These are phyloP conservation scores for Phytophthora kernoviae DNA, from an alignment of 352 stramenopile genomes.

Conservation along the genomic window DNA sequence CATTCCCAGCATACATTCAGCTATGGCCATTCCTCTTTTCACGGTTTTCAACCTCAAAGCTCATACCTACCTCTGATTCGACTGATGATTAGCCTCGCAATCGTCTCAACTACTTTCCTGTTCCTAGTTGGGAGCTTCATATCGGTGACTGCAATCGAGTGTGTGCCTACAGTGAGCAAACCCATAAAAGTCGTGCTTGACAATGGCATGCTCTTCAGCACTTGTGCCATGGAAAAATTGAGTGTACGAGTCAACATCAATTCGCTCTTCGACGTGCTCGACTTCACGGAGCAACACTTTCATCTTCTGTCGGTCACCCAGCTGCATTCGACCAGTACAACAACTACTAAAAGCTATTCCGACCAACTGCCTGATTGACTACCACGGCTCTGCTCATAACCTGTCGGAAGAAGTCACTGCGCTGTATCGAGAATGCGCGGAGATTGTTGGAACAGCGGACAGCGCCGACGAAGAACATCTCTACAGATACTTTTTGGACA, in stretches of 20 bases:
- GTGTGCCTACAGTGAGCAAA: neutral
- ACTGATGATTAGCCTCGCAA: too few species aligned
- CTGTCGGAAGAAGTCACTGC: constrained; percentile 14
- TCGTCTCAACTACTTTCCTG: too few species aligned
- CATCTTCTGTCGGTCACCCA: constrained; percentile 10
- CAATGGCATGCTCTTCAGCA: constrained; percentile 5
- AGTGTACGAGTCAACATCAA: constrained; percentile 1
- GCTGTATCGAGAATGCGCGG: constrained; percentile 13
- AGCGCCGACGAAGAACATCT: constrained; percentile 18
- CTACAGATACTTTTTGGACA: constrained; percentile 20
- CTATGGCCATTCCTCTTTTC: too few species aligned
- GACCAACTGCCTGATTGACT: too few species aligned
- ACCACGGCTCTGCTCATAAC: constrained; percentile 8
- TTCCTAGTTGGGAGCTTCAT: too few species aligned
- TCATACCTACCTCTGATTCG: too few species aligned
- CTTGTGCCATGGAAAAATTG: constrained; percentile 1
- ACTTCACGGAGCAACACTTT: constrained; percentile 9
- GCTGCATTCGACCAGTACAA: constrained; percentile 4
- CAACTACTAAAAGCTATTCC: too few species aligned
- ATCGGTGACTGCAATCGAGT: neutral
- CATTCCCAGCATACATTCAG: too few species aligned
- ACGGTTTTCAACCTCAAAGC: too few species aligned
- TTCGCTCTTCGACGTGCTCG: constrained; percentile 13
- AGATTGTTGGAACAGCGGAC: constrained; percentile 7
- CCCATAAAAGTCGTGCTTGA: constrained; percentile 6